Conservation (phyloP, 306 rosid genomes). For the Delonix regia region DNA sequence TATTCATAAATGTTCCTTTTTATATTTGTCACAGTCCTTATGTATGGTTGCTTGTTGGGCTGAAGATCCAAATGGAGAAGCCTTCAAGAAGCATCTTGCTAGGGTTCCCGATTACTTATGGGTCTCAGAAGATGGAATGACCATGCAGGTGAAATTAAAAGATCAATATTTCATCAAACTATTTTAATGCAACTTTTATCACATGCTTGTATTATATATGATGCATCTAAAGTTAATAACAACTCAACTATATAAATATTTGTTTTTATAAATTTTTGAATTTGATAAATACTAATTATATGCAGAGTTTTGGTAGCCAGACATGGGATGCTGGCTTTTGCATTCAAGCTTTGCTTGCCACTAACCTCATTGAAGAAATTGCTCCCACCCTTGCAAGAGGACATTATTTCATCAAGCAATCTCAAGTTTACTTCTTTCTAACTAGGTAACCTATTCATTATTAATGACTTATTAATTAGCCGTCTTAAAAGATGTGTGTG, state of each 20-base stretch:
- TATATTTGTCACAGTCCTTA: background rate
- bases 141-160: background rate
- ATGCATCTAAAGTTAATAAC: too few species aligned
- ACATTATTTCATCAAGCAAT: background rate
- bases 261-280: too few species aligned
- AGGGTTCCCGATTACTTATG: background rate
- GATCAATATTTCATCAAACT: background rate
- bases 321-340: background rate
- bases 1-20: background rate
- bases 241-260: too few species aligned
- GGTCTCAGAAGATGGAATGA: conserved; percentile 12
- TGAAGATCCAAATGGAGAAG: conserved; percentile 7
- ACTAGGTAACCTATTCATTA: too few species aligned
- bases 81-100: background rate
- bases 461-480: too few species aligned
- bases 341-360: background rate
- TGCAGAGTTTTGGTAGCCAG: background rate
- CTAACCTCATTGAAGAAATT: background rate
- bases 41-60: background rate
- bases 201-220: too few species aligned
- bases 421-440: background rate
- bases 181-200: too few species aligned
- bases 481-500: too few species aligned
- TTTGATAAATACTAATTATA: too few species aligned
- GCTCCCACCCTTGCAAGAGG: background rate